Percentiles rank a stretch among this genome's conserved stretches.
These are phyloP conservation scores for Scutellaria baicalensis DNA, from an alignment of 257 asterid species.

Conservation along the genomic window DNA sequence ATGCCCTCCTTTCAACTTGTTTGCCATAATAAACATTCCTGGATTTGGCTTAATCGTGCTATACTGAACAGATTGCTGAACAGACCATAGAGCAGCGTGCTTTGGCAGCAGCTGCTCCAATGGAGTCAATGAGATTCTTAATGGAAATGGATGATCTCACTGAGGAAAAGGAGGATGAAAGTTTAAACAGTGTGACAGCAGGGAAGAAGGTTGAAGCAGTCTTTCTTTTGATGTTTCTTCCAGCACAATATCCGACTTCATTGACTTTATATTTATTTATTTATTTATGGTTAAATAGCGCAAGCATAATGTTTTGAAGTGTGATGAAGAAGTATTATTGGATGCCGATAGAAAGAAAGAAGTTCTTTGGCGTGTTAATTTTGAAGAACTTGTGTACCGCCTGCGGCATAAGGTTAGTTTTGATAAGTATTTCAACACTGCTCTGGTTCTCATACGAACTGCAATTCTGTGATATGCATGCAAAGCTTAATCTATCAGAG, in stretches of 20 bases:
- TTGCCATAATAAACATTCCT: neutral
- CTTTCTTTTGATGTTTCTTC: constrained; percentile 4
- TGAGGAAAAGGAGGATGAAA: constrained; percentile 31
- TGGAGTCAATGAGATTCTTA: constrained; percentile 70
- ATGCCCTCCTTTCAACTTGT: constrained; percentile 22
- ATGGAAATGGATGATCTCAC: constrained; percentile 44
- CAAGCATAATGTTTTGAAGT: constrained; percentile 40
- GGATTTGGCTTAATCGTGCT: neutral
- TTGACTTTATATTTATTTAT: constrained; percentile 14
- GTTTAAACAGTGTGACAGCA: constrained; percentile 5
- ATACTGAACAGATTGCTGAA: constrained; percentile 28
- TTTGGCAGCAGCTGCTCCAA: constrained; percentile 69
- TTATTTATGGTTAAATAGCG: constrained; percentile 37
- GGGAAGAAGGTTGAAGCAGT: constrained; percentile 60
- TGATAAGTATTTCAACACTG: neutral
- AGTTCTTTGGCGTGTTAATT: constrained; percentile 89
- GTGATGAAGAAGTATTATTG: constrained; percentile 33
- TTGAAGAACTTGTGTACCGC: constrained; percentile 66
- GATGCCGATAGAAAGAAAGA: constrained; percentile 38
- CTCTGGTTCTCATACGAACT: neutral
- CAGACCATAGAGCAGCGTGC: constrained; percentile 62
- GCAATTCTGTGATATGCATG: neutral
- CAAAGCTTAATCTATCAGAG: neutral
- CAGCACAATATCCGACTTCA: constrained; percentile 3
- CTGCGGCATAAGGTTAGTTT: constrained; percentile 60